Base-by-base conservation (phyloP, 805 yeast genomes). In the Hanseniaspora mollemarum region DNA sequence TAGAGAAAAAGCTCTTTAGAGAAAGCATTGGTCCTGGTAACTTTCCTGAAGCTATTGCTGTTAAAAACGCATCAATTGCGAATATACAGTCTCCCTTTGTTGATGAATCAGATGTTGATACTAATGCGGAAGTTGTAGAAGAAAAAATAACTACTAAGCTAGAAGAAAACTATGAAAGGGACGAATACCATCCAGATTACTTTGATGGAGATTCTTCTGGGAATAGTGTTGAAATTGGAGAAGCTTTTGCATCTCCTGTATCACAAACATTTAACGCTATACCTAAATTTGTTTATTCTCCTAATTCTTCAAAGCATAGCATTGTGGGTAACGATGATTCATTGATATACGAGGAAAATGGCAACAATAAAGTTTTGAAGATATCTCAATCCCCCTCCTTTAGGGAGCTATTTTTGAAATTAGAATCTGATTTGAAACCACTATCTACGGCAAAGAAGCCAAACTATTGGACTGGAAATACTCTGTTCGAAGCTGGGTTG, bases 311-410 rank as follows among this genome's bases (percentile, higher is more conserved):
- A n/a, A 16, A 16, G 5, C 25, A 13, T 29, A 35, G 15, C 13
- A 13, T 19, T 22, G 16, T 3, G 8, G 38, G n/a, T 8, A 2
- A 31, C 3, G 40, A 37, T 18, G 49, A 37, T 13, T 40, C 39
- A 16, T 25, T 43, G 25, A 24, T 43, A 5, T 22, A 29, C 15
- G 40, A 22, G 19, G 18, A 32, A 16, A 32, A 43, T 32, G 45
- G 35, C 1, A 43, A 29, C 13, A 25, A 18, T 4, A 48, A 48
- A 22, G 15, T 21, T 18, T 36, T 48, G 9, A 40, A 40, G 19
- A 39, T 50, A 13, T 38, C 53, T 2, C 53, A 50, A 19, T 43
- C 49, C 7, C 43, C 49, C 15, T 50, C 53, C 7, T 50, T 43
- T 32, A 43, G 46, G 39, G 53, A 50, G 29, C 18, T 50, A 15